phyloP scores from a whole-genome alignment of 192 early-diverging fungal species.

The Backusella luteola region DNA sequence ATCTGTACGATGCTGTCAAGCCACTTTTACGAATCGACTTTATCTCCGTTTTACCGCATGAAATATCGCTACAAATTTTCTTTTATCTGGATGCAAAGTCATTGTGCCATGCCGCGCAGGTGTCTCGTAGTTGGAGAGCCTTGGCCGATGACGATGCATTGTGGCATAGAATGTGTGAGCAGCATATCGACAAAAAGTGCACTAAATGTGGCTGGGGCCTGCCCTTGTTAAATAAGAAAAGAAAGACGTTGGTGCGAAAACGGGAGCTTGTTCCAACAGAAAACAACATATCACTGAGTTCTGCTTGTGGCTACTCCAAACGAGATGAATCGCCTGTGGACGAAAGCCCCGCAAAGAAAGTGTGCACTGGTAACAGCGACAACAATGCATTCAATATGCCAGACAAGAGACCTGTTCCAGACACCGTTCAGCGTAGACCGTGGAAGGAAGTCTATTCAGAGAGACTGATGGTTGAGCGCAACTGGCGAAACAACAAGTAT shows the following conservation, averaged over 20 bases:
- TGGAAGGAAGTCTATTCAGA: slow-evolving; percentile 98
- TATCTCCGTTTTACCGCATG: slow-evolving; percentile 68
- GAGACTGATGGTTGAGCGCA: slow-evolving; percentile 86
- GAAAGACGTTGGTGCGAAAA: background rate
- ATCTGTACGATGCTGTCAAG: slow-evolving; percentile 67
- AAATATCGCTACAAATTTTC: slow-evolving; percentile 82
- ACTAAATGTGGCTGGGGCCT: slow-evolving; percentile 96
- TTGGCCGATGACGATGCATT: slow-evolving; percentile 91
- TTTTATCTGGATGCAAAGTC: slow-evolving; percentile 90
- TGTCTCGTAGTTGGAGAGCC: slow-evolving; percentile 73
- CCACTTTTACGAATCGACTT: slow-evolving; percentile 83
- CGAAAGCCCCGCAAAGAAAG: background rate
- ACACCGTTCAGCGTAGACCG: slow-evolving; percentile 51
- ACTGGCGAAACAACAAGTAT: slow-evolving; percentile 89
- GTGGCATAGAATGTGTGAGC: slow-evolving; percentile 98
- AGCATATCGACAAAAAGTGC: slow-evolving; percentile 97
- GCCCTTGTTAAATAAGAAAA: slow-evolving; percentile 77
- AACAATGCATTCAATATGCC: background rate
- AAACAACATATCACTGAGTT: slow-evolving; percentile 14
- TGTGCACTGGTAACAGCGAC: background rate
- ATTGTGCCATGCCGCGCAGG: slow-evolving; percentile 89
- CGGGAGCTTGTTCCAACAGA: slow-evolving; percentile 19
- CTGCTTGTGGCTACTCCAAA: slow-evolving; percentile 12
- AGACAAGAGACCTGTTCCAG: background rate
- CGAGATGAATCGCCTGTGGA: background rate